Evolutionary conservation across 169 alveolate species (phyloP).

Genomic region (Plasmodium gaboni): DNA sequence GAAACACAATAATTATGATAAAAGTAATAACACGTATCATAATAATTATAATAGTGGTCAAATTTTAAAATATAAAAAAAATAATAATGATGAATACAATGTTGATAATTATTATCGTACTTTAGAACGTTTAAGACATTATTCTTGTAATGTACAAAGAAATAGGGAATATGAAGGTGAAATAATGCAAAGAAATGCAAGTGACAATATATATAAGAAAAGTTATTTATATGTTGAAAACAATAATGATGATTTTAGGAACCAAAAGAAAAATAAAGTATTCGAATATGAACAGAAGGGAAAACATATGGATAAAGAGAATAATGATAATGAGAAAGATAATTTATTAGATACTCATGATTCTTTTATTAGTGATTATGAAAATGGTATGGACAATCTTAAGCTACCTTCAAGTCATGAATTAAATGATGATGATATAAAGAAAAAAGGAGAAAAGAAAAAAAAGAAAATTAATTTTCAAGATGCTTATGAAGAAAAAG

Average conservation of each 20-base stretch:
- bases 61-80: no score
- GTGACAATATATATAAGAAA: no score
- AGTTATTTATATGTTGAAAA: no score
- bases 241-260: no score
- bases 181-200: neutral
- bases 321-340: neutral
- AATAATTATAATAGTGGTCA: neutral
- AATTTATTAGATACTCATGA: neutral
- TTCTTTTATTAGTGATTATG: neutral
- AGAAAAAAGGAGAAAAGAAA: neutral
- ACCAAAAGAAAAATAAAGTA: neutral
- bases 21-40: neutral
- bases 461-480: slow-evolving; percentile 30
- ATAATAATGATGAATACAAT: neutral
- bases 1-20: neutral
- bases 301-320: neutral
- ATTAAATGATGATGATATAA: slow-evolving; percentile 16
- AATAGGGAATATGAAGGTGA: neutral
- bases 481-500: neutral
- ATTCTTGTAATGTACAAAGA: neutral
- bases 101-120: neutral
- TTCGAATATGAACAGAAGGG: neutral
- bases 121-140: neutral
- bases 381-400: slow-evolving; percentile 44
- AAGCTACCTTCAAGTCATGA: slow-evolving; percentile 39